These are phyloP conservation scores for Alternaria sp. DNA, from an alignment of 2,329 filamentous ascomycete species.

Conservation along the genomic window DNA sequence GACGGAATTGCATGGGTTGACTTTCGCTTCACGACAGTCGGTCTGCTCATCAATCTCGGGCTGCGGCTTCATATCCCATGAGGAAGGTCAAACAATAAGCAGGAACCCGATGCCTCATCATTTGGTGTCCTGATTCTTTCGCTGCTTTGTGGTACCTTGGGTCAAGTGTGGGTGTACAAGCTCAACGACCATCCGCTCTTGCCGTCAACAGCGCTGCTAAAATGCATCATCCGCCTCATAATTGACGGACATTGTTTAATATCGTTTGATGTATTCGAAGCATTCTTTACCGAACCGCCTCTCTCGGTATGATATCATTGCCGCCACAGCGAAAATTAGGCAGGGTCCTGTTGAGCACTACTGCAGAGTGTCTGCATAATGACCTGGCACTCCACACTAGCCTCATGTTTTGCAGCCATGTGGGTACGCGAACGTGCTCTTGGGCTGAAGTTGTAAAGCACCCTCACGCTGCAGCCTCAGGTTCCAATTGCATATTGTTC, in stretches of 20 bases:
- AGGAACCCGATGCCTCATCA: conserved; percentile 27
- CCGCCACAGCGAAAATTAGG: conserved; percentile 1
- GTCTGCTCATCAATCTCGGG: not conserved
- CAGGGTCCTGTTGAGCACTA: conserved; percentile 10
- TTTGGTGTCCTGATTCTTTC: conserved; percentile 5
- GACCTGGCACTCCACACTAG: conserved; percentile 19
- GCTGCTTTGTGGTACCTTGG: conserved; percentile 6
- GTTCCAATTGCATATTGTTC: conserved; percentile 1
- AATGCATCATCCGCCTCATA: conserved; percentile 3
- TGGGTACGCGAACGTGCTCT: conserved; percentile 10
- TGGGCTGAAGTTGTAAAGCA: conserved; percentile 7
- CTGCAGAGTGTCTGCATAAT: conserved; percentile 22
- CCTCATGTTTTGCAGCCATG: conserved; percentile 11
- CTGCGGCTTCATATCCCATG: not conserved
- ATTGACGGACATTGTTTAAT: not conserved
- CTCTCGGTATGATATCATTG: conserved; percentile 7
- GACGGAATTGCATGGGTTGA: not conserved
- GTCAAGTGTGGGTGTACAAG: conserved; percentile 20
- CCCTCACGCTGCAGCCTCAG: conserved; percentile 4
- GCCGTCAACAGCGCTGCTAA: not conserved
- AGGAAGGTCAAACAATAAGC: conserved; percentile 8
- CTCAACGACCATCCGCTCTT: conserved; percentile 12
- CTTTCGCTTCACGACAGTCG: conserved; percentile 7
- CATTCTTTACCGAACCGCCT: not conserved
- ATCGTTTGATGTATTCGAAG: not conserved